These are phyloP conservation scores for Eutrema japonicum DNA, from an alignment of 345 rosid genomes.

Conservation along the genomic window DNA sequence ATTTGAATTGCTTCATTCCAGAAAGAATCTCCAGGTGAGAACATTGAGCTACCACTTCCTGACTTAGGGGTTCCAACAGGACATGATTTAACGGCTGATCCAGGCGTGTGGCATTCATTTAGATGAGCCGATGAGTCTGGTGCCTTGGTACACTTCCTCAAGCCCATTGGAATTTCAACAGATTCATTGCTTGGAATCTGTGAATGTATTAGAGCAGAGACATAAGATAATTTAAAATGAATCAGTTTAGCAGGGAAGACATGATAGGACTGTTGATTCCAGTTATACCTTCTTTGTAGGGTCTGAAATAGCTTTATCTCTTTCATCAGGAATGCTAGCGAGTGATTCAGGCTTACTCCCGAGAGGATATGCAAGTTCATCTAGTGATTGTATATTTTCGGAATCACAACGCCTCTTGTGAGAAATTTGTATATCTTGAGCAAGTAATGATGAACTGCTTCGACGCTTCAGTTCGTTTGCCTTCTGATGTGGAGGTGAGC, in stretches of 20 bases:
- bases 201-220: constrained; percentile 26
- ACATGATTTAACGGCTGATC: constrained; percentile 54
- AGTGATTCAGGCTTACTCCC: constrained; percentile 51
- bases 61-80: constrained; percentile 68
- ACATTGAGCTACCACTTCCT: constrained; percentile 75
- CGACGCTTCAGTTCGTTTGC: constrained; percentile 60
- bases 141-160: constrained; percentile 63
- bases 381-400: constrained; percentile 40
- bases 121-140: constrained; percentile 45
- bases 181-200: constrained; percentile 42
- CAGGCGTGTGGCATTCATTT: constrained; percentile 67
- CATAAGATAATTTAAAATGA: constrained; percentile 23
- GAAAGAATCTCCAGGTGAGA: constrained; percentile 97
- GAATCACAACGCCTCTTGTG: constrained; percentile 58
- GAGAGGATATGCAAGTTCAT: constrained; percentile 37
- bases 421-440: constrained; percentile 46
- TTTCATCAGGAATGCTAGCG: constrained; percentile 46
- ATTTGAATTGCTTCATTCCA: constrained; percentile 95
- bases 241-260: constrained; percentile 22
- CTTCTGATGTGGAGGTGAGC: constrained; percentile 51
- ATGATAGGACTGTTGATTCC: constrained; percentile 9
- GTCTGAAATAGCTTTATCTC: constrained; percentile 36
- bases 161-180: constrained; percentile 52
- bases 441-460: constrained; percentile 50
- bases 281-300: constrained; percentile 54